Evolutionary conservation across 2,329 filamentous ascomycete genomes (phyloP).

Genomic region (Fonsecaea nubica): DNA sequence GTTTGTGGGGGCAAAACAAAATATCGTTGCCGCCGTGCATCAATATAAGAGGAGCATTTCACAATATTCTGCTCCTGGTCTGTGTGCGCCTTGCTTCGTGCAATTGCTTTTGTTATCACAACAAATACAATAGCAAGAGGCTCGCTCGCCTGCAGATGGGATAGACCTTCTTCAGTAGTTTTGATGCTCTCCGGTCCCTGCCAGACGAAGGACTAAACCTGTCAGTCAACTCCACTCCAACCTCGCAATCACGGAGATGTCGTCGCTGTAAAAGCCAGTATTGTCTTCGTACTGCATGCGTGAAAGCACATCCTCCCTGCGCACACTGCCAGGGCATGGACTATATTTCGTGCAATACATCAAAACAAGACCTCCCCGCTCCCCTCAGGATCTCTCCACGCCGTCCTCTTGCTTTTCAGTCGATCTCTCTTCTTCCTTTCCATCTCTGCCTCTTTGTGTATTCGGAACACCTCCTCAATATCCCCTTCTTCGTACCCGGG

Average conservation of each 20-base stretch:
- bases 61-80: conserved; percentile 58
- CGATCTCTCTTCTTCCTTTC: conserved; percentile 77
- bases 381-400: conserved; percentile 86
- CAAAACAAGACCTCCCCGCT: conserved; percentile 75
- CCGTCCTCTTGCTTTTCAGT: conserved; percentile 67
- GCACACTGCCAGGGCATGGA: not conserved
- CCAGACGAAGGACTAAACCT: not conserved
- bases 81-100: not conserved
- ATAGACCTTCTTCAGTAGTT: not conserved
- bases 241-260: not conserved
- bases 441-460: conserved; percentile 74
- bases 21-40: not conserved
- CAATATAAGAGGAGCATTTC: conserved; percentile 51
- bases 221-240: not conserved
- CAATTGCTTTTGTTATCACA: not conserved
- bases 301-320: not conserved
- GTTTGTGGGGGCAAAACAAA: not conserved
- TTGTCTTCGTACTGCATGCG: not conserved
- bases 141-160: not conserved
- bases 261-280: not conserved
- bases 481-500: conserved; percentile 71
- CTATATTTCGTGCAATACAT: conserved; percentile 30
- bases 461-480: conserved; percentile 70
- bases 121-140: not conserved
- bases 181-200: not conserved